phyloP scores from a whole-genome alignment of 169 alveolate genomes.

The Babesia bovis region DNA sequence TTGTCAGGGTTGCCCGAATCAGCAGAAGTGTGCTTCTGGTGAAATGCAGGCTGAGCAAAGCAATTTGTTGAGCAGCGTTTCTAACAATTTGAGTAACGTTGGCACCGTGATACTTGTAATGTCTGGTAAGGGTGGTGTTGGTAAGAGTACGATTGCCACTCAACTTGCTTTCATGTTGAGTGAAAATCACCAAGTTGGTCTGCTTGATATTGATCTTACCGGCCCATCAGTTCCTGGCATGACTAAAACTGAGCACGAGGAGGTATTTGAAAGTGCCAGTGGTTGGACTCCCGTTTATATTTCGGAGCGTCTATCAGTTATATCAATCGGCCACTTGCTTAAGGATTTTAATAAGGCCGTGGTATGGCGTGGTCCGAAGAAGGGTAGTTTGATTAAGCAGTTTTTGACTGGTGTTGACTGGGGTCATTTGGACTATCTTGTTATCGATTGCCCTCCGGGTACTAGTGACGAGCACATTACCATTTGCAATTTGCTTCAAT shows the following conservation, averaged over 20 bases:
- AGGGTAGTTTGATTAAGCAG: constrained; percentile 91
- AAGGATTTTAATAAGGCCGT: constrained; percentile 93
- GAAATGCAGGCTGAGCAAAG: constrained; percentile 76
- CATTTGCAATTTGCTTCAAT: constrained; percentile 86
- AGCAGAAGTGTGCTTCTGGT: constrained; percentile 89
- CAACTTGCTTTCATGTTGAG: constrained; percentile 87
- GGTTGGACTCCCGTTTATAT: constrained; percentile 98
- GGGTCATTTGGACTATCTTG: constrained; percentile 95
- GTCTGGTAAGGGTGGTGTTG: constrained; percentile 99
- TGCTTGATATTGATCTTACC: constrained; percentile 96
- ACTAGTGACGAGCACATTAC: constrained; percentile 98
- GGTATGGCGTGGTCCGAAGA: constrained; percentile 99
- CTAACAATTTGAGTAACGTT: constrained; percentile 81
- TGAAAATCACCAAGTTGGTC: constrained; percentile 85
- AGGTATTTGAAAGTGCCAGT: constrained; percentile 91
- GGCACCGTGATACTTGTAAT: constrained; percentile 87
- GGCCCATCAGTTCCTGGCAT: constrained; percentile 98
- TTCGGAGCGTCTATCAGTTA: constrained; percentile 91
- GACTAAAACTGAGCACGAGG: constrained; percentile 89
- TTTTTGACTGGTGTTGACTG: constrained; percentile 96
- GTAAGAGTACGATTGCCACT: constrained; percentile 96
- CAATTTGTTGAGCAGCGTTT: constrained; percentile 54
- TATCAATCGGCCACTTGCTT: constrained; percentile 95
- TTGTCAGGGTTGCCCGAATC: constrained; percentile 98
- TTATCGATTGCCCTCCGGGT: constrained; percentile 99